Evolutionary conservation across 768 basidiomycete genomes (phyloP).

Genomic region (Phaffia australis): DNA sequence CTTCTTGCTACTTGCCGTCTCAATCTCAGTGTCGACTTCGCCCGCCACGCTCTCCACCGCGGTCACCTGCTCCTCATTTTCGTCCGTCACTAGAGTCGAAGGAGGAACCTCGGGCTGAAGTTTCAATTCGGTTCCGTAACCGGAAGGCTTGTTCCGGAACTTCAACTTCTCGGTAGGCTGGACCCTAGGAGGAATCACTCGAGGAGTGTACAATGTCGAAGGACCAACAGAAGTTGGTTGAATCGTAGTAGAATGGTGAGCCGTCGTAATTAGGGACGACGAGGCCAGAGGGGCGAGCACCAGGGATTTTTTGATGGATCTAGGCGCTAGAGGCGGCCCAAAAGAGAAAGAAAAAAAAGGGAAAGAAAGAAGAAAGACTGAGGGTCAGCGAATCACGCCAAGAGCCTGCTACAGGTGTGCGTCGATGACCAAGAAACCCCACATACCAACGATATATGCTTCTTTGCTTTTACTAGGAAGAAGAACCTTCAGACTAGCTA

Average conservation of each 20-base stretch:
- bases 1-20: too few relatives aligned
- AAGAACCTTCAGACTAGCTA: slow-evolving; percentile 12
- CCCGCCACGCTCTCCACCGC: too few relatives aligned
- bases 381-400: too few relatives aligned
- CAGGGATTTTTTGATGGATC: not conserved
- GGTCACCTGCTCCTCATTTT: too few relatives aligned
- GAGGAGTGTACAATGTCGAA: slow-evolving; percentile 14
- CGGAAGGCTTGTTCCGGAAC: slow-evolving; percentile 24
- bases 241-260: not conserved
- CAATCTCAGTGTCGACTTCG: too few relatives aligned
- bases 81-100: too few relatives aligned
- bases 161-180: slow-evolving; percentile 21
- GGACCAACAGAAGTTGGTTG: not conserved
- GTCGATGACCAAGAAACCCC: too few relatives aligned
- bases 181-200: slow-evolving; percentile 11
- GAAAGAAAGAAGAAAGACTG: not conserved
- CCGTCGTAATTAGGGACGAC: slow-evolving; percentile 11
- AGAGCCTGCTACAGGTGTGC: not conserved
- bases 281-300: slow-evolving; percentile 14
- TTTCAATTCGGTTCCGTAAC: not conserved
- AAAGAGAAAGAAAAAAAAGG: not conserved
- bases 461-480: slow-evolving; percentile 8
- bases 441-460: slow-evolving; percentile 18
- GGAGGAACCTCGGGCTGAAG: too few relatives aligned
- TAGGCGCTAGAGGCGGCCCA: not conserved